Base-by-base conservation (phyloP, 78 protist genomes). In the Dictyostelium firmibasis region DNA sequence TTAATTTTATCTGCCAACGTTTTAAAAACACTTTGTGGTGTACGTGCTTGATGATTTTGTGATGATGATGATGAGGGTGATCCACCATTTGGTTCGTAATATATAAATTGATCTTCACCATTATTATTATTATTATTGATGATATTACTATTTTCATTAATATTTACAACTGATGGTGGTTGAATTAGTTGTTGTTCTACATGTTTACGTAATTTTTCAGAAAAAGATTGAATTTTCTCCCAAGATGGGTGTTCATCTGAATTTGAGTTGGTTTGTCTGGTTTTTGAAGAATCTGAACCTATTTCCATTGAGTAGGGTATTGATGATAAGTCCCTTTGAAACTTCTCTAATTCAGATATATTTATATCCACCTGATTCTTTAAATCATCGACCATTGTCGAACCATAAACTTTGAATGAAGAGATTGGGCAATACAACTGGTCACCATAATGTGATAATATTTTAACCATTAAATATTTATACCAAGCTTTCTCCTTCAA, bases 381-480 rank as follows among this genome's bases (percentile, higher is more conserved):
- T 62, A 94, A 38, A 84, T 95, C 96, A 41, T 95, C 97, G 50
- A 95, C 70, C 94, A 88, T 84, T 6, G 94, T 95, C 4, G 85
- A 69, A 35, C 97, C 97, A 85, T 81, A 89, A 13, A 95, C 97
- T 44, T 82, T 89, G 3, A 95, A 47, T 9, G 75, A 74, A 25
- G 94, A 88, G 7, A 95, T n/a, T 14, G 97, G 95, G 44, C 97
- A 95, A 81, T 91, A 95, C 14, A 64, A 29, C 35, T 95, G 88
- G 67, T 70, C 31, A 18, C 97, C 97, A 83, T 95, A 85, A 43
- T 95, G 91, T 11, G 95, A 84, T 14, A 83, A 16, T 7, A 95
- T 75, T 29, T 75, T 69, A 27, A 69, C 35, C 9, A 7, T 14
- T 69, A 29, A 25, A 29, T 69, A 84, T 77, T 78, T 83, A 29